Conservation (phyloP, 2,329 filamentous ascomycete genomes). For the Leptodontidium sp. region DNA sequence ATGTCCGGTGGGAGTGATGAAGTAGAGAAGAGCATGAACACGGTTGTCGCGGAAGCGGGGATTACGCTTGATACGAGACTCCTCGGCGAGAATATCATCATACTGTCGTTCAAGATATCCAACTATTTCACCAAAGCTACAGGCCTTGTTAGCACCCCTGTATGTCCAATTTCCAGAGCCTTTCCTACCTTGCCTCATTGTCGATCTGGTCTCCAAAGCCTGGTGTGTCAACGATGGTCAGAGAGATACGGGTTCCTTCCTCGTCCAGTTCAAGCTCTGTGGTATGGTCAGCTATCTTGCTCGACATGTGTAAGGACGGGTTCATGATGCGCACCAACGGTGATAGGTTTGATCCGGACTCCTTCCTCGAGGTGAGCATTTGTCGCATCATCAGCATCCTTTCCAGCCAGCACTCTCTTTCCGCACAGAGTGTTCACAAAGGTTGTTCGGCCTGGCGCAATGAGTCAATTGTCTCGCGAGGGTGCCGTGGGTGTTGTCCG, state of each 20-base stretch:
- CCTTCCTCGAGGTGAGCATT: constrained; percentile 94
- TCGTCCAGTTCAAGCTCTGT: constrained; percentile 94
- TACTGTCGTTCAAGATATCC: constrained; percentile 99
- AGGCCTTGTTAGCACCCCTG: constrained; percentile 41
- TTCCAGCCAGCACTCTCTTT: constrained; percentile 88
- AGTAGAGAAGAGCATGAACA: constrained; percentile 97
- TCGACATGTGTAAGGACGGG: constrained; percentile 14
- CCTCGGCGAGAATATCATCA: constrained; percentile 98
- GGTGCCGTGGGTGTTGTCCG: constrained; percentile 22
- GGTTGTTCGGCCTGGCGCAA: constrained; percentile 82
- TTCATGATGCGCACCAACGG: constrained; percentile 75
- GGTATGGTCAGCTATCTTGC: constrained; percentile 46
- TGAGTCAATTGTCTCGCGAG: constrained; percentile 31
- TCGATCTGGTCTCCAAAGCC: constrained; percentile 99
- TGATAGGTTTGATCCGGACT: constrained; percentile 98
- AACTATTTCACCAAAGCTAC: constrained; percentile 94
- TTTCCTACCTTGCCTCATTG: constrained; percentile 89
- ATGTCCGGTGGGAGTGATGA: constrained; percentile 97
- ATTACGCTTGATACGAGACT: constrained; percentile 99
- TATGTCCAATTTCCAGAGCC: constrained; percentile 13
- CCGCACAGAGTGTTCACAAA: constrained; percentile 99
- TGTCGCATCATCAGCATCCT: constrained; percentile 90
- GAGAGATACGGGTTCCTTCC: constrained; percentile 95
- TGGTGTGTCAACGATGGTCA: constrained; percentile 98
- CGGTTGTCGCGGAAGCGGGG: constrained; percentile 99